Base-by-base conservation (phyloP, 2,329 filamentous ascomycete species). In the Talaromyces albobiverticillius region DNA sequence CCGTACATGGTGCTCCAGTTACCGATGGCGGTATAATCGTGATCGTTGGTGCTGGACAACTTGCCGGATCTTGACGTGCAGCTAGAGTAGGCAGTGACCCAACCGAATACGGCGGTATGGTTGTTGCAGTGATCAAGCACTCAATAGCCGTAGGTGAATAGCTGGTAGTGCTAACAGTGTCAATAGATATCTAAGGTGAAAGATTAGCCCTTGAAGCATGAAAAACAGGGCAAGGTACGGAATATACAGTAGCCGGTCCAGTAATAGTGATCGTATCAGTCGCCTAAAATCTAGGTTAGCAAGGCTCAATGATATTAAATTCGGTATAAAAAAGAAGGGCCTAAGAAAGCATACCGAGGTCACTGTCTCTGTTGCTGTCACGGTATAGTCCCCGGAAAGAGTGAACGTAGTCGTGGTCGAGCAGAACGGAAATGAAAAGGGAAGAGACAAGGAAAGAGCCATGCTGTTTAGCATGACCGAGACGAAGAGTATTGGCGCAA, bases 121-220 rank as follows among this genome's bases (percentile, higher is more conserved):
- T 51, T 43, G 49, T 51, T 36, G 18, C 49, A 4, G 38, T 45
- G n/a, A 26, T 23, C n/a, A 51, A 26, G 49, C 49, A 51, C 20
- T 45, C 38, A 20, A 51, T 45, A 4, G 26, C 26, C 20, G 41
- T 45, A 25, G 49, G 49, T 6, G 38, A 18, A 36, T 32, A 51
- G 11, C 49, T 51, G 38, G 49, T 51, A 6, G 16, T 36, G 10
- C 22, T 42, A n/a, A 51, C 41, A 20, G 40, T 51, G 14, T 36
- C 40, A 20, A 45, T 45, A 22, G 29, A 51, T 13, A 51, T 14
- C 40, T 51, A 14, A 13, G 20, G 5, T 34, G 31, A 40, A 26
- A 5, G 20, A 16, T 20, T 32, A 9, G 7, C 11, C 8, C 6
- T 29, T 9, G 11, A 25, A 14, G 7, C 8, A 23, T 25, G 25